These are phyloP conservation scores for Immersiporthe knoxdaviesiana DNA, from an alignment of 2,329 filamentous ascomycete species.

Conservation along the genomic window DNA sequence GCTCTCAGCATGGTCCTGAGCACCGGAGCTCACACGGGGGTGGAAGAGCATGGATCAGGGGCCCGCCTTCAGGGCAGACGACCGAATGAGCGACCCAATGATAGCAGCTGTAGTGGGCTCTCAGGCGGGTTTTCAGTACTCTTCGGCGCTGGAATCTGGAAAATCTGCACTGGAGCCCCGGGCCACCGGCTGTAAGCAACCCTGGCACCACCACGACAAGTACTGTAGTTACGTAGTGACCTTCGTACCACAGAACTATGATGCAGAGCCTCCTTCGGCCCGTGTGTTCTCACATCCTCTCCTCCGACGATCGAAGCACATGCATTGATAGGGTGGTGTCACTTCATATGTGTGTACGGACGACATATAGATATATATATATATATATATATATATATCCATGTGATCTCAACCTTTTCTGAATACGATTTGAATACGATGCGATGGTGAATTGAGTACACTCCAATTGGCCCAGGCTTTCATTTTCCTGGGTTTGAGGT, in stretches of 20 bases:
- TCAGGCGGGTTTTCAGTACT: not conserved
- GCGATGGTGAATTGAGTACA: not conserved
- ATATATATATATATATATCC: not conserved
- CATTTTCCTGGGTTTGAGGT: not conserved
- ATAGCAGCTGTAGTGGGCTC: constrained; percentile 1
- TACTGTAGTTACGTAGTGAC: not conserved
- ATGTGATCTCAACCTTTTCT: too few relatives aligned
- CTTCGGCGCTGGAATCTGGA: not conserved
- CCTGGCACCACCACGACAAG: not conserved
- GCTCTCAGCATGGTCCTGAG: not conserved
- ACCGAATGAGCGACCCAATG: constrained; percentile 11
- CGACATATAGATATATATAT: not conserved
- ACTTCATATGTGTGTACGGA: not conserved
- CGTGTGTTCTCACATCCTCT: constrained; percentile 1
- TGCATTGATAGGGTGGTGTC: not conserved
- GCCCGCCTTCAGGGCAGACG: not conserved
- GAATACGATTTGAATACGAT: not conserved
- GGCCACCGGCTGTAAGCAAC: not conserved
- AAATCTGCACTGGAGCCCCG: not conserved
- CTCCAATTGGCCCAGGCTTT: not conserved
- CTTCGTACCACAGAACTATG: not conserved
- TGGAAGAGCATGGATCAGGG: not conserved
- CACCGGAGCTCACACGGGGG: not conserved
- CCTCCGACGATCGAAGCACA: not conserved
- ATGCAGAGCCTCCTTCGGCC: constrained; percentile 6